Percentiles rank a stretch among this genome's conserved stretches.
These are phyloP conservation scores for Cylindrotheca closterium DNA, from an alignment of 108 stramenopile genomes.

Conservation along the genomic window DNA sequence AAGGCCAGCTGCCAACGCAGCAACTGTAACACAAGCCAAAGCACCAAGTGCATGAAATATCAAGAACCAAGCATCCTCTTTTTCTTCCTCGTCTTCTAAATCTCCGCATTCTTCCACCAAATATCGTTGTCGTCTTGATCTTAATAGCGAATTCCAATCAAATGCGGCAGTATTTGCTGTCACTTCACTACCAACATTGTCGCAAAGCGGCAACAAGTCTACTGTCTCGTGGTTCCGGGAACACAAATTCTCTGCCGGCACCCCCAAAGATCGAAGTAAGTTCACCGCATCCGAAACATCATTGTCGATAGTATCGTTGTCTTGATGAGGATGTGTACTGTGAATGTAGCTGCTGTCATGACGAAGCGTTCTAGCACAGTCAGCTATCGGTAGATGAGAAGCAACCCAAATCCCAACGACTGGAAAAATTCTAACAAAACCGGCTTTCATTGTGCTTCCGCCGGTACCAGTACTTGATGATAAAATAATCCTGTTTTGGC, in stretches of 20 bases:
- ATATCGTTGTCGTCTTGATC: slow-evolving; percentile 7
- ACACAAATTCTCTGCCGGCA: slow-evolving; percentile 26
- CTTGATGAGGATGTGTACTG: too few species aligned
- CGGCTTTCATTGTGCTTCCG: too few species aligned
- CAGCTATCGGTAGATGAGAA: too few species aligned
- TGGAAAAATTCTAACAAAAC: too few species aligned
- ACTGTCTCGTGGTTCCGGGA: background rate
- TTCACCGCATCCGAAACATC: slow-evolving; percentile 7
- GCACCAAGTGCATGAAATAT: slow-evolving; percentile 41
- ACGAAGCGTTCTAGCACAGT: too few species aligned
- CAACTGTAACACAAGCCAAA: slow-evolving; percentile 68
- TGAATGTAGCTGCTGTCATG: too few species aligned
- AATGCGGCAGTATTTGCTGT: slow-evolving; percentile 10
- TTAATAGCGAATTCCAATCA: background rate
- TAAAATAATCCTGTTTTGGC: too few species aligned
- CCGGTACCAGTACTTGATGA: too few species aligned
- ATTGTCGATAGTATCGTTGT: background rate
- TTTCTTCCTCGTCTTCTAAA: background rate
- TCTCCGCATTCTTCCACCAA: slow-evolving; percentile 26
- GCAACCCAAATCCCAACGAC: too few species aligned
- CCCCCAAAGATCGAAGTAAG: slow-evolving; percentile 20
- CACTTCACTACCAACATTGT: background rate
- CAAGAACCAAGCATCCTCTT: slow-evolving; percentile 20
- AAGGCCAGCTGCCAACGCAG: slow-evolving; percentile 91
- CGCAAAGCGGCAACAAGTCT: slow-evolving; percentile 1